A percentile compares a stretch with the other conserved stretches of the same genome.
Conservation (phyloP, 352 stramenopile genomes). For the Hyaloperonospora arabidopsidis region DNA sequence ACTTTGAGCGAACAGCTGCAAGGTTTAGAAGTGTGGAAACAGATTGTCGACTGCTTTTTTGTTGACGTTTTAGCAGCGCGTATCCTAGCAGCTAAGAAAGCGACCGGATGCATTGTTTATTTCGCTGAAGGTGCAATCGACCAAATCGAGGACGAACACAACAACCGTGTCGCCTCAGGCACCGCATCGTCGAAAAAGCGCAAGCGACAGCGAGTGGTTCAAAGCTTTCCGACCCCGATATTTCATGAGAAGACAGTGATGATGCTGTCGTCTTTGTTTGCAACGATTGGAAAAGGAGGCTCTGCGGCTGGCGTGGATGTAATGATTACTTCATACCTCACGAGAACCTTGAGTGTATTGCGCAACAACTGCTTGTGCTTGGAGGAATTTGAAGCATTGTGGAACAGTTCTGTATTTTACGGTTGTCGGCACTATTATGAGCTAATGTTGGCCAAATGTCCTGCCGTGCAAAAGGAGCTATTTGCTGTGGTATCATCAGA, state of each 20-base stretch:
- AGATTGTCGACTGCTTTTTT: conserved; percentile 60
- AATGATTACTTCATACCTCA: conserved; percentile 38
- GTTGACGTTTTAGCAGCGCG: conserved; percentile 32
- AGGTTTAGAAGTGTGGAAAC: conserved; percentile 44
- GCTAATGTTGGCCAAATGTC: conserved; percentile 41
- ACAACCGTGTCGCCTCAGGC: conserved; percentile 4
- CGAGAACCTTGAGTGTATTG: conserved; percentile 39
- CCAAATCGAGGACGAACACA: conserved; percentile 18
- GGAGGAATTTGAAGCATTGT: conserved; percentile 58
- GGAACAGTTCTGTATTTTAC: conserved; percentile 46
- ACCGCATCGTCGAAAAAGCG: conserved; percentile 23
- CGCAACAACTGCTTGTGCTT: conserved; percentile 38
- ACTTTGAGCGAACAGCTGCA: conserved; percentile 39
- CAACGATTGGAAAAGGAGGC: conserved; percentile 40
- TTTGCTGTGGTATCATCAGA: conserved; percentile 22
- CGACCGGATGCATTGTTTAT: conserved; percentile 25
- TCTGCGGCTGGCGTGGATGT: conserved; percentile 12
- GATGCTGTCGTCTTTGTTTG: conserved; percentile 39
- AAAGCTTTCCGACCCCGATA: conserved; percentile 43
- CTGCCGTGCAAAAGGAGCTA: conserved; percentile 25
- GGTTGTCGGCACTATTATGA: conserved; percentile 54
- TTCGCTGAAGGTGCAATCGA: conserved; percentile 30
- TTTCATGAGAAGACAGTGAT: conserved; percentile 62
- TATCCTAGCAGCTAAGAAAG: conserved; percentile 25
- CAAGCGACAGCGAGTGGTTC: conserved; percentile 26